Conservation (phyloP, 1,284 basidiomycete species). For the Coniferiporia sulphurascens region DNA sequence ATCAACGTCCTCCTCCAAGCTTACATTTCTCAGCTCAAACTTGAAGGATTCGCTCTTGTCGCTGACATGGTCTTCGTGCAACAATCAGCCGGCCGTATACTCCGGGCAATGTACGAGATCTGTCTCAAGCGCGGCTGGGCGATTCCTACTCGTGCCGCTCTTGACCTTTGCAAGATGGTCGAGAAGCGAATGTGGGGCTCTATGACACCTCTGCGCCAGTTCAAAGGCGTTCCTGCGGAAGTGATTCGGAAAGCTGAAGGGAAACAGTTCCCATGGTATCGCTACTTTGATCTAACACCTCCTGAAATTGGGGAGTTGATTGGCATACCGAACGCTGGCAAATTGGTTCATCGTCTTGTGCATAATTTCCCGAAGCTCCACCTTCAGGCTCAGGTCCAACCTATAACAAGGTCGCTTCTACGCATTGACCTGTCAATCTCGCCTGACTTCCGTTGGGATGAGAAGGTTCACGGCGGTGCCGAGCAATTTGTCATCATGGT, state of each 20-base stretch:
- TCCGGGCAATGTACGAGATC: conserved; percentile 97
- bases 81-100: conserved; percentile 88
- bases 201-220: conserved; percentile 96
- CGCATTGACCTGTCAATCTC: conserved; percentile 88
- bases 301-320: conserved; percentile 93
- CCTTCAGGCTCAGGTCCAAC: conserved; percentile 90
- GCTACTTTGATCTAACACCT: conserved; percentile 37
- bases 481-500: conserved; percentile 93
- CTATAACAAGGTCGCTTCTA: conserved; percentile 85
- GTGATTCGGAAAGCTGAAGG: conserved; percentile 92
- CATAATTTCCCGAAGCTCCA: conserved; percentile 96
- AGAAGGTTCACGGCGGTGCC: conserved; percentile 84
- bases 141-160: conserved; percentile 82
- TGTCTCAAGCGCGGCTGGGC: conserved; percentile 99
- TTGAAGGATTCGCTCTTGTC: conserved; percentile 92
- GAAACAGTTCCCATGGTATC: conserved; percentile 72
- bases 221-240: conserved; percentile 84
- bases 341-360: conserved; percentile 90
- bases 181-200: conserved; percentile 95
- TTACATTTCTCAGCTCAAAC: conserved; percentile 91
- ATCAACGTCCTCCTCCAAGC: conserved; percentile 96
- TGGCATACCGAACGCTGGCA: conserved; percentile 88
- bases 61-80: conserved; percentile 98
- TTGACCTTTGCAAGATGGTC: conserved; percentile 97
- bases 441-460: conserved; percentile 97